phyloP scores from a whole-genome alignment of 2,329 filamentous ascomycete species.

The Aureobasidium uvarum region DNA sequence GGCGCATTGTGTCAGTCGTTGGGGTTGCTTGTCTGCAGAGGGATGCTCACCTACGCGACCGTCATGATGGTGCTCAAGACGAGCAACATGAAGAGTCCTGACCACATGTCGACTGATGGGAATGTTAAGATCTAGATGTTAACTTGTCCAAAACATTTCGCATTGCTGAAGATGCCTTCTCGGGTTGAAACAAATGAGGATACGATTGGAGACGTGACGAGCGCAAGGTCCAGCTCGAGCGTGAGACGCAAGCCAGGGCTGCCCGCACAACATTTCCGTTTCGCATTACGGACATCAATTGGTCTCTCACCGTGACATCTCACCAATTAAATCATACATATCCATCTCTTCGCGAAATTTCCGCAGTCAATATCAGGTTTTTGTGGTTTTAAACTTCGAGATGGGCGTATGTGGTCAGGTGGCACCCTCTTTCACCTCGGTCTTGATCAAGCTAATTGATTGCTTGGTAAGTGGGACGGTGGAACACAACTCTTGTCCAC shows the following conservation, averaged over 20 bases:
- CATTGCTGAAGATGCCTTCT: not conserved
- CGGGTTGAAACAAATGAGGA: not conserved
- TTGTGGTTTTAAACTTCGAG: not conserved
- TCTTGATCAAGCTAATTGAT: not conserved
- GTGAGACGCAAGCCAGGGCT: constrained; percentile 1
- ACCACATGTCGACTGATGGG: constrained; percentile 47
- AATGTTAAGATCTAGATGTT: not conserved
- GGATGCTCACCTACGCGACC: constrained; percentile 53
- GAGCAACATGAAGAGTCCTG: constrained; percentile 64
- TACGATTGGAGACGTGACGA: not conserved
- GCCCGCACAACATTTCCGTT: not conserved
- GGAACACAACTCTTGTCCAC: not conserved
- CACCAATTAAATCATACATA: not conserved
- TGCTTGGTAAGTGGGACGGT: constrained; percentile 2
- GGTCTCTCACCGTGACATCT: not conserved
- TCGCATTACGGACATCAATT: not conserved
- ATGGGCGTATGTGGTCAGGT: not conserved
- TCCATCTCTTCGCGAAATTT: not conserved
- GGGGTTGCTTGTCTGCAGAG: constrained; percentile 1
- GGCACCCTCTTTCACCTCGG: not conserved
- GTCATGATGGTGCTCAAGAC: constrained; percentile 65
- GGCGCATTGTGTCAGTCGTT: constrained; percentile 10
- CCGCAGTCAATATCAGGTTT: not conserved
- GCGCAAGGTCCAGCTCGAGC: not conserved
- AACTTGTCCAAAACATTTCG: constrained; percentile 10